These are phyloP conservation scores for Botrytis fragariae DNA, from an alignment of 2,329 filamentous ascomycete species.

Conservation along the genomic window DNA sequence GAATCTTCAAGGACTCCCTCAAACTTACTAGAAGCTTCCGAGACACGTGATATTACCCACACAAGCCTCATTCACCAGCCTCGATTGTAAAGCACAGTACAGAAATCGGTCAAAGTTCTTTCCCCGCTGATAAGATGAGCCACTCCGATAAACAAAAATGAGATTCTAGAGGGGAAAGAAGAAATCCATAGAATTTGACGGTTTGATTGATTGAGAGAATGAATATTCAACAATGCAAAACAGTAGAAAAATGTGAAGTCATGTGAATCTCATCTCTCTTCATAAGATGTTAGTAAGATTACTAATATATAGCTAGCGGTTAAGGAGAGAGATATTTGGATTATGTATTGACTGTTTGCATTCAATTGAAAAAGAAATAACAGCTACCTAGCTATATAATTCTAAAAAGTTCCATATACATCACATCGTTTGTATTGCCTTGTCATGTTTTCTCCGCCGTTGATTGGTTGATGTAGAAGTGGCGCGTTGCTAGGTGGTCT, in stretches of 20 bases:
- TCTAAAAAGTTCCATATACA: constrained; percentile 9
- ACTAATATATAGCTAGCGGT: background rate
- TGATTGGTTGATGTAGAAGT: constrained; percentile 5
- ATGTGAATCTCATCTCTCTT: background rate
- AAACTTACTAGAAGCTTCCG: constrained; percentile 7
- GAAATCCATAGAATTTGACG: background rate
- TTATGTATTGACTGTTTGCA: background rate
- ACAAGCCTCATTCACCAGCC: background rate
- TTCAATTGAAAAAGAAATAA: background rate
- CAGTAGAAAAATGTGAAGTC: background rate
- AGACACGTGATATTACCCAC: background rate
- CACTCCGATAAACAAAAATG: background rate
- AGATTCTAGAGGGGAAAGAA: background rate
- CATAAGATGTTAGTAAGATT: background rate
- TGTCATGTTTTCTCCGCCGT: background rate
- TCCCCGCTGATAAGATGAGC: constrained; percentile 13
- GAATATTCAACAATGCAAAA: background rate
- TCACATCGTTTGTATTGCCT: constrained; percentile 3
- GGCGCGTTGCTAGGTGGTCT: constrained; percentile 8
- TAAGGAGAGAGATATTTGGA: background rate
- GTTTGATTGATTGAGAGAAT: background rate
- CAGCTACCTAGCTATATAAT: background rate
- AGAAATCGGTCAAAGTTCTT: background rate
- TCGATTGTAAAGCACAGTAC: background rate
- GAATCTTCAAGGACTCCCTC: background rate